A percentile compares a stretch with the other conserved stretches of the same genome.
Evolutionary conservation across 352 stramenopile genomes (phyloP).

Genomic region (Globisporangium uncinulatum): DNA sequence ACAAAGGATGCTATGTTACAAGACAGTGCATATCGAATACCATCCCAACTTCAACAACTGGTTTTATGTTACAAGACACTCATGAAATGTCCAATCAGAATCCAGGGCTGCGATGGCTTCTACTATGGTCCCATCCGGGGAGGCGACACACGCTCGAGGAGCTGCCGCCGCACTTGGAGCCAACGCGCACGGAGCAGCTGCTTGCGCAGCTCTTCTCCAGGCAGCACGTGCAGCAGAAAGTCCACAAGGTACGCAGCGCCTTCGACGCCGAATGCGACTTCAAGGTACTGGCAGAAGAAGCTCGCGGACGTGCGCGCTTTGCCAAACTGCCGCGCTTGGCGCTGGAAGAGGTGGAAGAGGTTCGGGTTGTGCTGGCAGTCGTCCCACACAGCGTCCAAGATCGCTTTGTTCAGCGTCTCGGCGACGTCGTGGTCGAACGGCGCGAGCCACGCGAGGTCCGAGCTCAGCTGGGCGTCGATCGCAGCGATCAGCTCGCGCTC

Average conservation of each 20-base stretch:
- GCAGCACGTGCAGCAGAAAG: constrained; percentile 77
- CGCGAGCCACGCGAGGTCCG: constrained; percentile 27
- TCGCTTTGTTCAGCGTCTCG: constrained; percentile 64
- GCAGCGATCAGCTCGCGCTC: constrained; percentile 57
- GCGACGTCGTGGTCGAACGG: constrained; percentile 56
- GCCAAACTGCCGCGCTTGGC: constrained; percentile 71
- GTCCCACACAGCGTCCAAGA: constrained; percentile 80
- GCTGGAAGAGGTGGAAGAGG: constrained; percentile 79
- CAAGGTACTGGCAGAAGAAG: constrained; percentile 76
- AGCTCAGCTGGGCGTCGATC: constrained; percentile 40
- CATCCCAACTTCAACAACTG: too few species aligned
- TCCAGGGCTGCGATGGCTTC: too few species aligned
- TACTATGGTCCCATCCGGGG: background rate
- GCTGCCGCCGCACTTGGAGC: constrained; percentile 54
- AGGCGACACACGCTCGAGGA: constrained; percentile 50
- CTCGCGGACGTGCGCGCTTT: constrained; percentile 43
- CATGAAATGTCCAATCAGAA: too few species aligned
- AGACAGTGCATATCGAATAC: too few species aligned
- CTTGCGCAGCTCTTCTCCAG: constrained; percentile 54
- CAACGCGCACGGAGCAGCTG: constrained; percentile 59
- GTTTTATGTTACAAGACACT: too few species aligned
- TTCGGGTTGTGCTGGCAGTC: constrained; percentile 82
- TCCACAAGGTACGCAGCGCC: constrained; percentile 74
- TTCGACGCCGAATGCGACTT: constrained; percentile 71
- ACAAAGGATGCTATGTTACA: too few species aligned